These are phyloP conservation scores for Vigna radiata DNA, from an alignment of 306 rosid genomes.

Conservation along the genomic window DNA sequence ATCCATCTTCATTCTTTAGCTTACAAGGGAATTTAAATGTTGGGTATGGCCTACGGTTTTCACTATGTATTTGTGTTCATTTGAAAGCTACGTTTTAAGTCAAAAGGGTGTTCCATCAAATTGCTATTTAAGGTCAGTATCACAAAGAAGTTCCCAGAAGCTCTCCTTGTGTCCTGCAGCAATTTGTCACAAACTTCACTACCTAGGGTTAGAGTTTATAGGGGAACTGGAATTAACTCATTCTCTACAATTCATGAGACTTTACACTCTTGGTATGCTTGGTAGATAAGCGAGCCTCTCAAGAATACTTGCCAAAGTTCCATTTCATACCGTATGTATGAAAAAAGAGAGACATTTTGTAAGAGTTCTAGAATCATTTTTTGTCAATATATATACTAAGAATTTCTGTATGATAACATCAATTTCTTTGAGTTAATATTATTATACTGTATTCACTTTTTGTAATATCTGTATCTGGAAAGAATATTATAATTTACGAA, in stretches of 20 bases:
- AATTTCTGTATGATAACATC: background rate
- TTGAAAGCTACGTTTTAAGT: constrained; percentile 47
- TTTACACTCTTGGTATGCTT: background rate
- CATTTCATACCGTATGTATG: background rate
- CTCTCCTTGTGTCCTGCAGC: constrained; percentile 53
- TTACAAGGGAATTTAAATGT: constrained; percentile 49
- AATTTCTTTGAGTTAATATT: background rate
- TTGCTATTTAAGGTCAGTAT: constrained; percentile 44
- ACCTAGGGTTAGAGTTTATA: constrained; percentile 58
- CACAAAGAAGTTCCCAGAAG: constrained; percentile 44
- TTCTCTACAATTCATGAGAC: background rate
- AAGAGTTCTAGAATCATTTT: background rate
- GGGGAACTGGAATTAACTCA: constrained; percentile 42
- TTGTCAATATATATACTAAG: background rate
- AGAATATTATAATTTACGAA: background rate
- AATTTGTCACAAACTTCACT: constrained; percentile 39
- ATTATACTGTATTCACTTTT: background rate
- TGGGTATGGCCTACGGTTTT: constrained; percentile 49
- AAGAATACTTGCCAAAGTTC: background rate
- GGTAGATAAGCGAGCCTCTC: background rate
- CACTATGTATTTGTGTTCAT: background rate
- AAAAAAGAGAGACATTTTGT: background rate
- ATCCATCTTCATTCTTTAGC: constrained; percentile 44
- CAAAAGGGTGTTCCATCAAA: constrained; percentile 53
- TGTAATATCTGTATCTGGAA: background rate